Base-by-base conservation (phyloP, 2,329 filamentous ascomycete species). In the Hypocreales sp. region DNA sequence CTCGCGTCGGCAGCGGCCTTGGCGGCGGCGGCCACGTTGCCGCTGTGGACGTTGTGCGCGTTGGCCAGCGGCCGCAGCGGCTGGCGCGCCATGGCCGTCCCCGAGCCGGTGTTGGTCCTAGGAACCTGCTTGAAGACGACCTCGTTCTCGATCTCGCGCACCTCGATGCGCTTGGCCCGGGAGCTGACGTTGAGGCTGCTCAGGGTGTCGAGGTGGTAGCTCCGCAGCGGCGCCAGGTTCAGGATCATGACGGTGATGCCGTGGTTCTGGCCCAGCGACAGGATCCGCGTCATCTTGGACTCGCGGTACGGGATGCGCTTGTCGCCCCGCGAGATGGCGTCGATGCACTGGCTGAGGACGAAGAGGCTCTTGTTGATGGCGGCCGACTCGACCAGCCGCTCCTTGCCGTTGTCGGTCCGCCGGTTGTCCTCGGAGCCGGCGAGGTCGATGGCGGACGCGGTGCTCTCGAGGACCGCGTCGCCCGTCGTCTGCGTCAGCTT, bases 281-380 rank as follows among this genome's bases (percentile, higher is more conserved):
- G 56, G 30, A 95, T 94, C 25, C 87, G 71, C 1, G 90, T 95
- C 87, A 95, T 94, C 60, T 95, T 94, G 29, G 80, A 90, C 48
- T 94, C 87, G 31, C 87, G 69, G 50, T 92, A 95, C 0, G 90
- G 87, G 43, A 95, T 87, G 19, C 87, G 72, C 40, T 65, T 69
- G 47, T 77, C 72, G 18, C 71, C 70, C 15, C 70, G 61, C 1
- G 79, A 80, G 46, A 95, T 95, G 30, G 87, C 87, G 47, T 95
- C 87, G 28, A 95, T 87, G 42, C 87, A 95, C 49, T 93, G 84
- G 23, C 83, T 87, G 26, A 95, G 59, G 12, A 94, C 86, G 44
- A 95, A 95, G 6, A 95, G 63, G 36, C 82, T 92, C 58, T 94
- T 95, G 65, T 95, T 95, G 61, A 95, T 95, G 44, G 82, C 87